Evolutionary conservation across 441 rosid genomes (phyloP).

Genomic region (Adansonia grandidieri): DNA sequence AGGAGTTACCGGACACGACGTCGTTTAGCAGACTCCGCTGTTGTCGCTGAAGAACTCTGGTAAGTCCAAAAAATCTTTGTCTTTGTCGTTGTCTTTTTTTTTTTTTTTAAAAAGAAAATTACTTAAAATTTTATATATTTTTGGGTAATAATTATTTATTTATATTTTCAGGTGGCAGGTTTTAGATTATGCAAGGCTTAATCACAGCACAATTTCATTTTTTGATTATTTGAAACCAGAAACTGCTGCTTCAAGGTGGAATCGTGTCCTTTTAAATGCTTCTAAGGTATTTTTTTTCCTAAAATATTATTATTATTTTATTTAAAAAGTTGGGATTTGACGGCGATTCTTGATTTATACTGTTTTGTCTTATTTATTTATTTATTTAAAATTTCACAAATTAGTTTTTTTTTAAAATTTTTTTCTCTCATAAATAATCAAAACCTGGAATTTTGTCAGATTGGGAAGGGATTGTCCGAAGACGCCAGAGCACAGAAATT

Average conservation of each 20-base stretch:
- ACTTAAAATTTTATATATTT: neutral
- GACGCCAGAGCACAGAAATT: constrained; percentile 82
- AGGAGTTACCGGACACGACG: constrained; percentile 94
- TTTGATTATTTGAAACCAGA: constrained; percentile 72
- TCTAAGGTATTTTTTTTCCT: constrained; percentile 91
- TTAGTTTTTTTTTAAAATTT: too few relatives aligned
- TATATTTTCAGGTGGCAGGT: constrained; percentile 74
- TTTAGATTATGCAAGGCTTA: constrained; percentile 75
- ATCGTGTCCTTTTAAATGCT: constrained; percentile 71
- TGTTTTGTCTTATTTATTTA: neutral
- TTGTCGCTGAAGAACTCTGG: constrained; percentile 95
- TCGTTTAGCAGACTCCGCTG: constrained; percentile 82
- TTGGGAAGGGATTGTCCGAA: constrained; percentile 76
- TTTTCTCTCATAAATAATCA: too few relatives aligned
- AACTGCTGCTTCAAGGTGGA: constrained; percentile 77
- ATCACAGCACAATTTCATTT: constrained; percentile 78
- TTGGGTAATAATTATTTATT: neutral
- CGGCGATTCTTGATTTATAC: neutral
- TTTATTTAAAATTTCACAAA: too few relatives aligned
- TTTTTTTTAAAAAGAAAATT: neutral
- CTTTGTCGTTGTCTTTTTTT: neutral
- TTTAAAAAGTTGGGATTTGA: neutral
- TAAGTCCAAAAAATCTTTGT: constrained; percentile 27
- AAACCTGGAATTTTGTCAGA: constrained; percentile 55
- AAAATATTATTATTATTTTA: too few relatives aligned